Percentiles rank a stretch among this genome's conserved stretches.
These are phyloP conservation scores for Macrophomina pseudophaseolina DNA, from an alignment of 2,329 filamentous ascomycete species.

Conservation along the genomic window DNA sequence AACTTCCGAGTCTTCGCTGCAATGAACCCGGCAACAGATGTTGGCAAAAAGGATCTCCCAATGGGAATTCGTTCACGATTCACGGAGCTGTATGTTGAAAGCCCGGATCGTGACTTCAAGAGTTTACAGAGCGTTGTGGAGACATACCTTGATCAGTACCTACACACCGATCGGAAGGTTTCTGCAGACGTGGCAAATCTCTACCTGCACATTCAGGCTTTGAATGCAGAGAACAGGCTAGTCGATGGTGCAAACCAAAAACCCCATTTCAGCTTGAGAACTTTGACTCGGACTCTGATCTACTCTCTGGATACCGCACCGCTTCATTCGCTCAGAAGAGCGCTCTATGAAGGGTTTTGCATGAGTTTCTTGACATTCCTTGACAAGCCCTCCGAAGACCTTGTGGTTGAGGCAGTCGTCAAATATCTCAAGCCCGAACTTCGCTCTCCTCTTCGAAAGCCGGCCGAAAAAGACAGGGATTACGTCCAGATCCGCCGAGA, in stretches of 20 bases:
- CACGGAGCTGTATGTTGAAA: slow-evolving; percentile 92
- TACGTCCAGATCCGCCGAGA: slow-evolving; percentile 66
- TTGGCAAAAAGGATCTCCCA: slow-evolving; percentile 93
- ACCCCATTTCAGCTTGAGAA: slow-evolving; percentile 95
- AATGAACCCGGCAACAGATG: slow-evolving; percentile 98
- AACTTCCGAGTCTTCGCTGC: slow-evolving; percentile 96
- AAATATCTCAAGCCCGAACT: slow-evolving; percentile 79
- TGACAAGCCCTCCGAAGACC: slow-evolving; percentile 77
- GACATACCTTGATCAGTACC: slow-evolving; percentile 80
- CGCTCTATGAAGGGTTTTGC: slow-evolving; percentile 91
- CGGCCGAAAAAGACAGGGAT: slow-evolving; percentile 70
- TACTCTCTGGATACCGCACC: slow-evolving; percentile 87
- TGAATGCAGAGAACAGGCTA: slow-evolving; percentile 80
- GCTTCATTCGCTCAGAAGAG: slow-evolving; percentile 81
- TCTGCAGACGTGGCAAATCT: slow-evolving; percentile 82
- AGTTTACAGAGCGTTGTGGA: slow-evolving; percentile 88
- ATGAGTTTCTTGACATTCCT: slow-evolving; percentile 97
- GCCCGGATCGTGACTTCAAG: slow-evolving; percentile 83
- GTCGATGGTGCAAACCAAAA: slow-evolving; percentile 96
- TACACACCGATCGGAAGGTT: slow-evolving; percentile 57
- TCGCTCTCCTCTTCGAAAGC: slow-evolving; percentile 76
- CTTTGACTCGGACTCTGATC: slow-evolving; percentile 84
- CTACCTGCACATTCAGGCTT: slow-evolving; percentile 83
- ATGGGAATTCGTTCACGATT: slow-evolving; percentile 89
- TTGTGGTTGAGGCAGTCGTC: slow-evolving; percentile 79